These are phyloP conservation scores for Physcia stellaris DNA, from an alignment of 495 filamentous ascomycete species.

Conservation along the genomic window DNA sequence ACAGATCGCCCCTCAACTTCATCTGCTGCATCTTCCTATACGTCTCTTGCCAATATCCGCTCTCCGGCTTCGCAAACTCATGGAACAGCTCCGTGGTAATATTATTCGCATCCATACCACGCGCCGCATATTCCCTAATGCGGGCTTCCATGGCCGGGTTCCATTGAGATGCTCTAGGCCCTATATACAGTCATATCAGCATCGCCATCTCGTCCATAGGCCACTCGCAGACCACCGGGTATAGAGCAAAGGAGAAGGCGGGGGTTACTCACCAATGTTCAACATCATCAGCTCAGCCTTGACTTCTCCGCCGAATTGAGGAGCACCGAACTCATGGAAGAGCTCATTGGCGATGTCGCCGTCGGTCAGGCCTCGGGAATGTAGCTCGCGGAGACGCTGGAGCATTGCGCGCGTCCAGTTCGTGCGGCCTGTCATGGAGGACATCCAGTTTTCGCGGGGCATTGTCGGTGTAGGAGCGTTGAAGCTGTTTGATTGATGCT, in stretches of 20 bases:
- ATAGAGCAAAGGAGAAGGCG: neutral
- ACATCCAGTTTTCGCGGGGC: no score
- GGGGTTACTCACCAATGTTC: neutral
- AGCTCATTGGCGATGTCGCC: neutral
- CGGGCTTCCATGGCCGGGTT: neutral
- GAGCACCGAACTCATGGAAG: neutral
- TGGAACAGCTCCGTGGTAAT: slow-evolving; percentile 3
- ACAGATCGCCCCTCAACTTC: neutral
- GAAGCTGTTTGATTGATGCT: no score
- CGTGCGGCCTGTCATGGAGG: slow-evolving; percentile 1
- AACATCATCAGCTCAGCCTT: neutral
- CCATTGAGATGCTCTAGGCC: neutral
- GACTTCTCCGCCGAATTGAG: neutral
- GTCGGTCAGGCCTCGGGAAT: neutral
- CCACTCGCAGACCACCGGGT: no score
- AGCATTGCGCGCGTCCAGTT: neutral
- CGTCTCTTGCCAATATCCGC: slow-evolving; percentile 3
- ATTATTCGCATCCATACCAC: neutral
- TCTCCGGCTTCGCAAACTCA: slow-evolving; percentile 4
- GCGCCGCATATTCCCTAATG: neutral
- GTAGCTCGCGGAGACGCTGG: neutral
- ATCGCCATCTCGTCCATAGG: neutral
- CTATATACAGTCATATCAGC: neutral
- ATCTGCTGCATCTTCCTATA: slow-evolving; percentile 3
- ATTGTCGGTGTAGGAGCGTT: no score